Base-by-base conservation (phyloP, 345 rosid species). In the Murraya koenigii region DNA sequence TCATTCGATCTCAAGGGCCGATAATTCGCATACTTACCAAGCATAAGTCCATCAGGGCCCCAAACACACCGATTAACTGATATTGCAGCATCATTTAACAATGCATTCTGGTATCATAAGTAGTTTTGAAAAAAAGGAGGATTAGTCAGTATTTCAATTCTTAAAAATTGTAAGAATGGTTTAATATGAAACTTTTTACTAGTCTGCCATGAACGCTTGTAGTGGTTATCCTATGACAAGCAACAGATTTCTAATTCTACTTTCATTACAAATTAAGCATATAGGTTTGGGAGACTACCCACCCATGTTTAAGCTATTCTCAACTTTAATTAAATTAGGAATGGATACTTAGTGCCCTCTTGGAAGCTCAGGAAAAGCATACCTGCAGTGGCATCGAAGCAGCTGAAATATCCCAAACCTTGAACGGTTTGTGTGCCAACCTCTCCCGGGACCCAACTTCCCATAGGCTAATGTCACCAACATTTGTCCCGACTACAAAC, bases 51-150 rank as follows among this genome's bases (percentile, higher is more conserved):
- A 82, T 90, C 91, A 60, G 91, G 84, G 47, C 88, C 87, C 94
- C 91, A 90, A 60, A 90, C 89, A 63, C 87, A 88, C 22, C 94
- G 84, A 78, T 88, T 90, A 54, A 86, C 94, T 17, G 88, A 85
- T 82, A 88, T 86, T 64, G 87, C 85, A 79, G 86, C 82, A 82
- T 90, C 94, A 75, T 82, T 86, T 80, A 84, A 66, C 82, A 87
- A 86, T n/a, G 91, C 84, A 25, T 85, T 82, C 94, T 88, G 75
- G 68, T 33, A 69, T 44, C 35, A 58, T 15, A 61, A 38, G 1
- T 14, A 41, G 49, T 44, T 44, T 44, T 44, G 7, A 11, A 32
- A 55, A 22, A 67, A 33, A 5, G 41, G 8, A 38, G 20, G 47
- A 63, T 7, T 55, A 38, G 52, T n/a, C 23, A 28, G 33, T 25